Percentiles rank a stretch among this genome's conserved stretches.
These are phyloP conservation scores for Triticum monococcum DNA, from an alignment of 176 grass and related monocot species.

Conservation along the genomic window DNA sequence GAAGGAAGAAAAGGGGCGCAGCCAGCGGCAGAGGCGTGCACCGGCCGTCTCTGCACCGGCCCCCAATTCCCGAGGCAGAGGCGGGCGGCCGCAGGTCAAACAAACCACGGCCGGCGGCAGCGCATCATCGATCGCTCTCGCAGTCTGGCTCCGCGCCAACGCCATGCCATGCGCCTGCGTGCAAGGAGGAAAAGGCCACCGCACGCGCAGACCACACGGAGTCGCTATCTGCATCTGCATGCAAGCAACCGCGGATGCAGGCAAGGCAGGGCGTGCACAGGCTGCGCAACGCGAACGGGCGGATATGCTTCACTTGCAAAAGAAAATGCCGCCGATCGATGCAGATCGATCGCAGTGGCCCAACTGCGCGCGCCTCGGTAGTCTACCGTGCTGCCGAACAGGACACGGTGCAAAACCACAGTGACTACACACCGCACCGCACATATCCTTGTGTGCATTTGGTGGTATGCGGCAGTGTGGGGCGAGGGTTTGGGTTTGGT, in stretches of 20 bases:
- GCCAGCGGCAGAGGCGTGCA: slow-evolving; percentile 39
- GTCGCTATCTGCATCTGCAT: too few species aligned
- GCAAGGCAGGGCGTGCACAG: too few species aligned
- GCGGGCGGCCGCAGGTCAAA: slow-evolving; percentile 11
- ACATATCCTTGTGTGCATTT: not conserved
- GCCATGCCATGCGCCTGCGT: not conserved
- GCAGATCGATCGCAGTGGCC: not conserved
- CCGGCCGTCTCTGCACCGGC: slow-evolving; percentile 28
- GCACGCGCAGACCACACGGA: too few species aligned
- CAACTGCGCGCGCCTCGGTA: too few species aligned
- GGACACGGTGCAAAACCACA: too few species aligned
- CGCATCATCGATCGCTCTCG: not conserved
- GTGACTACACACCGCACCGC: not conserved
- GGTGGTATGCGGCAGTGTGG: not conserved
- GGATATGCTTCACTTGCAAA: too few species aligned
- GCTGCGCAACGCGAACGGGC: too few species aligned
- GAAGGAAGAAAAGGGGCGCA: not conserved
- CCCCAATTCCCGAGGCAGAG: slow-evolving; percentile 36
- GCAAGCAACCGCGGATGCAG: too few species aligned
- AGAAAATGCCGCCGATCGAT: too few species aligned
- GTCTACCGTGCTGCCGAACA: too few species aligned
- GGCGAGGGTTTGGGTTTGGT: slow-evolving; percentile 18
- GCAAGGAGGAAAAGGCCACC: not conserved
- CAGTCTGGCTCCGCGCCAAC: too few species aligned
- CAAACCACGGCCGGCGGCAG: slow-evolving; percentile 21